A percentile compares a stretch with the other conserved stretches of the same genome.
Evolutionary conservation across 78 protist genomes (phyloP).

Genomic region (Blattamonas nauphoetae): DNA sequence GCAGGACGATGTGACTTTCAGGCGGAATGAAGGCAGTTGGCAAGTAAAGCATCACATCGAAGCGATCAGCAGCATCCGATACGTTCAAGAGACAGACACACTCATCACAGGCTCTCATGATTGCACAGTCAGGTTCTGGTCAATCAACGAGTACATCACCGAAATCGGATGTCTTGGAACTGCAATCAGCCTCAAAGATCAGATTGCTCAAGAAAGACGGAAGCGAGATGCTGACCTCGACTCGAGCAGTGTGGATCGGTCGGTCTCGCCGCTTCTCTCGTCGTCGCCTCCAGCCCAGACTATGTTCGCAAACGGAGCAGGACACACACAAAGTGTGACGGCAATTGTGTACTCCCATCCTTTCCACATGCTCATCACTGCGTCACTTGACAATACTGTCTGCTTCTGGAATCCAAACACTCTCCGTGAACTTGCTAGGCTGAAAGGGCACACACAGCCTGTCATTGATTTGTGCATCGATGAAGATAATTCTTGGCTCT

Average conservation of each 20-base stretch:
- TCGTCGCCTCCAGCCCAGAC: not conserved
- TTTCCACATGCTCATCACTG: not conserved
- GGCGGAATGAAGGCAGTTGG: slow-evolving; percentile 1
- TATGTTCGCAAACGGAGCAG: not conserved
- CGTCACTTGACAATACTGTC: not conserved
- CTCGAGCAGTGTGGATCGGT: not conserved
- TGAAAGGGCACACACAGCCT: not conserved
- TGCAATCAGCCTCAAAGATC: not conserved
- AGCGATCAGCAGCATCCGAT: not conserved
- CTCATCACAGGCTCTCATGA: not conserved
- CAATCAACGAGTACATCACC: not conserved
- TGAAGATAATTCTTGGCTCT: not conserved
- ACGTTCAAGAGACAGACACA: not conserved
- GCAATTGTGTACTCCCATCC: not conserved
- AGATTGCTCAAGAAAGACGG: not conserved
- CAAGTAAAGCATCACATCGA: not conserved
- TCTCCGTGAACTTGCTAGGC: not conserved
- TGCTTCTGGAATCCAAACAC: not conserved
- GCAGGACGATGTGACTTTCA: too few species aligned
- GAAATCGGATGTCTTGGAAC: not conserved
- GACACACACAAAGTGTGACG: not conserved
- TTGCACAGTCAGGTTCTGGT: not conserved
- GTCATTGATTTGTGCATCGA: not conserved
- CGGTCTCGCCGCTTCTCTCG: not conserved
- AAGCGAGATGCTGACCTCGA: not conserved